Percentiles rank a stretch among this genome's conserved stretches.
Evolutionary conservation across 2,329 filamentous ascomycete species (phyloP).

Genomic region (Epichloe sibirici): DNA sequence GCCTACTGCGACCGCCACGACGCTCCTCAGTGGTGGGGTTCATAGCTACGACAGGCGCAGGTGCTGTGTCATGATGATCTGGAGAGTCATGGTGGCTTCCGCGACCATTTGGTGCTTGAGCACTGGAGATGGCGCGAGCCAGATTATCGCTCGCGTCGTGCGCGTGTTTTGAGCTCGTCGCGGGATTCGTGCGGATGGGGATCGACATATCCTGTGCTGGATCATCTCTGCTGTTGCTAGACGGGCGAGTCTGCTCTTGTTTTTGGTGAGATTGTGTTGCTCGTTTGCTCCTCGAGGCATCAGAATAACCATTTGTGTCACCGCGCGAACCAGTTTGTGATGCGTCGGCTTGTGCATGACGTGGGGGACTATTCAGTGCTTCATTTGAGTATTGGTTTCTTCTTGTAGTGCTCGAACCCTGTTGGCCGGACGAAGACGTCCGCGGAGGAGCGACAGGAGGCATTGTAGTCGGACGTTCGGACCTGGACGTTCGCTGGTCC

Average conservation of each 20-base stretch:
- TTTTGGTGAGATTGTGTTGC: conserved; percentile 13
- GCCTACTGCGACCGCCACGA: conserved; percentile 41
- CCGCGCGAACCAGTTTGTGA: conserved; percentile 22
- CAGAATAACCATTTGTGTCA: conserved; percentile 17
- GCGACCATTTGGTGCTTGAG: conserved; percentile 20
- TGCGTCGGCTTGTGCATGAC: conserved; percentile 25
- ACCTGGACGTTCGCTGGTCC: conserved; percentile 31
- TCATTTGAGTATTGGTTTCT: conserved; percentile 34
- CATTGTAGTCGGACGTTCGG: conserved; percentile 45
- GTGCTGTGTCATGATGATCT: conserved; percentile 29
- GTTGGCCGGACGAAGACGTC: conserved; percentile 65
- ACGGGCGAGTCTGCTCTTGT: conserved; percentile 29
- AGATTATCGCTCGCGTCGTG: conserved; percentile 71
- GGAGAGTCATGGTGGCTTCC: conserved; percentile 14
- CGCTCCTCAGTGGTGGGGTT: conserved; percentile 34
- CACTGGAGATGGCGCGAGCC: conserved; percentile 50
- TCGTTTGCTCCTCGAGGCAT: conserved; percentile 20
- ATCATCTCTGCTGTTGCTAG: conserved; percentile 28
- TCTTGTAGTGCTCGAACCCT: conserved; percentile 31
- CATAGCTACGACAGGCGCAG: conserved; percentile 31
- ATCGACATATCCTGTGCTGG: conserved; percentile 26
- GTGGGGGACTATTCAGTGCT: conserved; percentile 29
- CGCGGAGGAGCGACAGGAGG: conserved; percentile 61
- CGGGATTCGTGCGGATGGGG: conserved; percentile 32
- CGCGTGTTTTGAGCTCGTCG: conserved; percentile 41